Evolutionary conservation across 148 eudicot genomes (phyloP).

Genomic region (Camellia japonica): DNA sequence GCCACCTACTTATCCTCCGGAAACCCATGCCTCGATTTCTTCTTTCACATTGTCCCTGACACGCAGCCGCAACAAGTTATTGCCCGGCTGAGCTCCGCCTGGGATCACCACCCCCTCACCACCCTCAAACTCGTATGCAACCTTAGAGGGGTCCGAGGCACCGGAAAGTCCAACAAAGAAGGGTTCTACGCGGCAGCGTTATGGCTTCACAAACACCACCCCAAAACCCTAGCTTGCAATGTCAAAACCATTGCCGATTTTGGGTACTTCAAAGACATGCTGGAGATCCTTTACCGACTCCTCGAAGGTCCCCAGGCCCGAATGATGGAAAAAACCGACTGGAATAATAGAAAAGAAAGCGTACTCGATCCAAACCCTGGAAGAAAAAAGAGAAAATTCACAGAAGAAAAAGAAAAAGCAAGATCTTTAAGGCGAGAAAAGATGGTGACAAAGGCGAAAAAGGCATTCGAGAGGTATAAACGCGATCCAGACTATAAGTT

Average conservation of each 20-base stretch:
- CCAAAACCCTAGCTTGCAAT: conserved; percentile 23
- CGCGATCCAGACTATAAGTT: conserved; percentile 20
- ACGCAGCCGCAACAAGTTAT: background rate
- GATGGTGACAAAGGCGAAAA: conserved; percentile 9
- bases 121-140: conserved; percentile 24
- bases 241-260: background rate
- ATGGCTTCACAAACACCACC: conserved; percentile 23
- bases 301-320: conserved; percentile 12
- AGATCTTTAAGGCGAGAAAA: conserved; percentile 23
- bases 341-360: background rate
- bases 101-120: conserved; percentile 8
- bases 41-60: conserved; percentile 15
- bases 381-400: background rate
- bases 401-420: conserved; percentile 7
- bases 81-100: background rate
- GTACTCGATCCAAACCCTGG: background rate
- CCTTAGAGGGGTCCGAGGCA: conserved; percentile 19
- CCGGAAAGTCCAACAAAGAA: conserved; percentile 17
- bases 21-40: conserved; percentile 21
- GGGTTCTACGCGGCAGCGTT: conserved; percentile 12
- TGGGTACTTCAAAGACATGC: conserved; percentile 21
- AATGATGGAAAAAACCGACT: background rate
- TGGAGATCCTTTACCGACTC: conserved; percentile 13
- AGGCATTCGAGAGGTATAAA: conserved; percentile 16
- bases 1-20: conserved; percentile 16